These are phyloP conservation scores for Coniochaeta prunicola DNA, from an alignment of 2,329 filamentous ascomycete genomes.

Conservation along the genomic window DNA sequence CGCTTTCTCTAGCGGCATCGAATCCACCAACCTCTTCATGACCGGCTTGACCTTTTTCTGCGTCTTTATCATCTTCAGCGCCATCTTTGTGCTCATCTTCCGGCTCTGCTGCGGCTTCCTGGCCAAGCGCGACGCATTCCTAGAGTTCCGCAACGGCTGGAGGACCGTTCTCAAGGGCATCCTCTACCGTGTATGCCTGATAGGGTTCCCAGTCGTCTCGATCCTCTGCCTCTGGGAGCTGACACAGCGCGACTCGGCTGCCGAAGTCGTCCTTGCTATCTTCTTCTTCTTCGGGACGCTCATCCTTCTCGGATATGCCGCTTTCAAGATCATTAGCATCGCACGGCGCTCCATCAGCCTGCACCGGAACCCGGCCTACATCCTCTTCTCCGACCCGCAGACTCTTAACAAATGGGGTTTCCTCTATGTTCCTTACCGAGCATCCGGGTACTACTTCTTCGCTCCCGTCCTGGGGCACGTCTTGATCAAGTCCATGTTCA, in stretches of 20 bases:
- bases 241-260: constrained; percentile 68
- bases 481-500: constrained; percentile 73
- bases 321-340: constrained; percentile 74
- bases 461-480: constrained; percentile 66
- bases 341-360: constrained; percentile 74
- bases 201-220: constrained; percentile 79
- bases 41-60: constrained; percentile 78
- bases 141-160: constrained; percentile 85
- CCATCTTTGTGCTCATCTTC: constrained; percentile 63
- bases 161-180: constrained; percentile 79
- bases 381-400: constrained; percentile 79
- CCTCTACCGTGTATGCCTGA: constrained; percentile 73
- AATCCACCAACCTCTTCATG: constrained; percentile 78
- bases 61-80: constrained; percentile 65
- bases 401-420: constrained; percentile 90
- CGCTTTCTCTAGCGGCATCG: constrained; percentile 72
- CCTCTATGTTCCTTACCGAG: constrained; percentile 83
- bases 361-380: constrained; percentile 88
- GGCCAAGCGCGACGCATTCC: constrained; percentile 67
- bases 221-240: constrained; percentile 83
- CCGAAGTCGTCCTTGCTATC: constrained; percentile 70
- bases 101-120: constrained; percentile 69
- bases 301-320: constrained; percentile 66
- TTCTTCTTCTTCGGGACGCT: constrained; percentile 75
- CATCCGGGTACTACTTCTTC: constrained; percentile 83